Conservation (phyloP, 768 basidiomycete genomes). For the Amanita inopinata region DNA sequence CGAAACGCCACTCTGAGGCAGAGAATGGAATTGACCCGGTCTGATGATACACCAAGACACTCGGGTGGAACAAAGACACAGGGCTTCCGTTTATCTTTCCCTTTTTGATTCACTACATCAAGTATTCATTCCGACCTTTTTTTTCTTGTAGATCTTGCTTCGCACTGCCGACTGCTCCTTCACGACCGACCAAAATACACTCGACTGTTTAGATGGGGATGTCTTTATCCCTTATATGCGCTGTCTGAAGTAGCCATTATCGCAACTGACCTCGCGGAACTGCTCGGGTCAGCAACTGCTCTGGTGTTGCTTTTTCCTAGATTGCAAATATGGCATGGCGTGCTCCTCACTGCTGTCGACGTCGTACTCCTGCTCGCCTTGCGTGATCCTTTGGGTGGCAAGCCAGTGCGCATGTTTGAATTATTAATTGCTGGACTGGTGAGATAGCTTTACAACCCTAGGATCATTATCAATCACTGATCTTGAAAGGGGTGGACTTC, state of each 20-base stretch:
- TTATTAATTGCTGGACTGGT: conserved; percentile 54
- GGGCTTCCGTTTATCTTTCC: background rate
- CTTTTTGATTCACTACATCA: background rate
- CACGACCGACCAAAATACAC: conserved; percentile 55
- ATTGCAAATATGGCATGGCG: conserved; percentile 61
- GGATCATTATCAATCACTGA: too few relatives aligned
- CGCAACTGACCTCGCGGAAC: conserved; percentile 72
- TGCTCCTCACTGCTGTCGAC: conserved; percentile 59
- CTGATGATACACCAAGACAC: too few relatives aligned
- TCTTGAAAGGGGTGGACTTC: too few relatives aligned
- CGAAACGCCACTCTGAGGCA: too few relatives aligned
- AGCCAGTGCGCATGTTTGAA: conserved; percentile 64
- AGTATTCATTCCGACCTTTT: background rate
- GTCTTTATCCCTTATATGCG: conserved; percentile 55
- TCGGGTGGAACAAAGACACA: too few relatives aligned
- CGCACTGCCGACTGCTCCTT: conserved; percentile 53
- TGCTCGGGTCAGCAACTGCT: conserved; percentile 76
- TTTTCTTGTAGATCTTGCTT: conserved; percentile 31
- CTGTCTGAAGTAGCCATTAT: conserved; percentile 66
- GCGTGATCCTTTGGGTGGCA: conserved; percentile 57
- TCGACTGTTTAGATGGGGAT: conserved; percentile 44
- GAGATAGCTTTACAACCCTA: conserved; percentile 15
- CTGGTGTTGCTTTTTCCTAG: conserved; percentile 64
- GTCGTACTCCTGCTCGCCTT: conserved; percentile 64
- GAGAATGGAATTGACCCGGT: too few relatives aligned